Conservation (phyloP, 441 rosid genomes). For the Hura crepitans region DNA sequence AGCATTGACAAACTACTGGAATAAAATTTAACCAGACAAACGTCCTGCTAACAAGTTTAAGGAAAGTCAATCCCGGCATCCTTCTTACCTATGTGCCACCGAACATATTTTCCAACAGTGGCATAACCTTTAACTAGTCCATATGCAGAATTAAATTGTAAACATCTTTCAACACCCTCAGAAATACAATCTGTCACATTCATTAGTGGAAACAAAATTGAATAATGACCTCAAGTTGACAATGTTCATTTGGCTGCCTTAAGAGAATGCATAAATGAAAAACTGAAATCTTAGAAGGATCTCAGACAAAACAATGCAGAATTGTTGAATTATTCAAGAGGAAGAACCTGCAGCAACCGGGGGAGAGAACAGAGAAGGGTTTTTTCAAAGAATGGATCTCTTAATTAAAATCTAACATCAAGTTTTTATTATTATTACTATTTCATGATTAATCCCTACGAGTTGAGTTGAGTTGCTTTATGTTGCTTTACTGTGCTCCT, state of each 20-base stretch:
- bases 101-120: background rate
- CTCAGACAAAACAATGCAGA: background rate
- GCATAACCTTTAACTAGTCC: background rate
- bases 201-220: background rate
- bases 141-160: background rate
- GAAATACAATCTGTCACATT: background rate
- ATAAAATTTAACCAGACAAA: background rate
- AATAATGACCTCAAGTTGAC: background rate
- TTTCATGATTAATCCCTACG: constrained; percentile 1
- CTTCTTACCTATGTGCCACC: background rate
- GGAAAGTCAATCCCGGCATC: background rate
- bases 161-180: background rate
- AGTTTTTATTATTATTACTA: background rate
- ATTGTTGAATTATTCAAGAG: background rate
- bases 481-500: background rate
- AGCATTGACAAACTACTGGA: background rate
- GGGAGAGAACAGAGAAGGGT: background rate
- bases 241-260: background rate
- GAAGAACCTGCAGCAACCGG: background rate
- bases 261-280: background rate
- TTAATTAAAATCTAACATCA: background rate
- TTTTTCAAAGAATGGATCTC: background rate
- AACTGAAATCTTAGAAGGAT: background rate
- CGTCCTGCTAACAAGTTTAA: background rate
- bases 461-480: no score